These are phyloP conservation scores for Reutealis trisperma DNA, from an alignment of 345 rosid species.

Conservation along the genomic window DNA sequence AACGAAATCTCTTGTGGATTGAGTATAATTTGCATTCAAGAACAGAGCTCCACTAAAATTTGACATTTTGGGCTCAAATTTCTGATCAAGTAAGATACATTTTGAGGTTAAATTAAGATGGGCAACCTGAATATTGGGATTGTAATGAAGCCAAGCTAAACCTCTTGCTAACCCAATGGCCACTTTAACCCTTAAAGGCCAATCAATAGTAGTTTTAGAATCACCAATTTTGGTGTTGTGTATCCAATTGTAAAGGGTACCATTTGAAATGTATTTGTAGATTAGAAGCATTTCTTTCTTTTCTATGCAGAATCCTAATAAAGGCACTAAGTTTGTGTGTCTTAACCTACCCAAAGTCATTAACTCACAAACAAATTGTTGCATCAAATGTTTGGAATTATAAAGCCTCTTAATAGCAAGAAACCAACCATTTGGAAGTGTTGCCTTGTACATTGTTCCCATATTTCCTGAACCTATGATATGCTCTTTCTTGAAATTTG, in stretches of 20 bases:
- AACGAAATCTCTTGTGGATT: neutral
- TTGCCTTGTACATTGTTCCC: conserved; percentile 1
- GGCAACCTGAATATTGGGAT: neutral
- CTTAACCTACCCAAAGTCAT: neutral
- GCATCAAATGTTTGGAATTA: neutral
- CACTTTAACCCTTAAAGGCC: neutral
- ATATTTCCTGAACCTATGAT: neutral
- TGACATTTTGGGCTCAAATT: neutral
- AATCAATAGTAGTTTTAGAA: neutral
- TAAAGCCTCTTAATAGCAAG: neutral
- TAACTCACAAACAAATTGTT: neutral
- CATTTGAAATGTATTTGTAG: neutral
- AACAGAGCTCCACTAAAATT: neutral
- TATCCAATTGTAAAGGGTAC: neutral
- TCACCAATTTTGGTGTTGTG: neutral
- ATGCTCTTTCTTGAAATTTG: neutral
- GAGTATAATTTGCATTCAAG: neutral
- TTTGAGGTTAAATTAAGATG: neutral
- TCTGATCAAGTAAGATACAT: neutral
- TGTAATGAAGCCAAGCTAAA: neutral
- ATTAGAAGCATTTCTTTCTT: neutral
- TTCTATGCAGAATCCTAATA: neutral
- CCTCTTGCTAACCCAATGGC: neutral
- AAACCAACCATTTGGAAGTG: conserved; percentile 3
- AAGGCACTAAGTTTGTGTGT: neutral